phyloP scores from a whole-genome alignment of 331 rosid species.

The Quercus tomentella region DNA sequence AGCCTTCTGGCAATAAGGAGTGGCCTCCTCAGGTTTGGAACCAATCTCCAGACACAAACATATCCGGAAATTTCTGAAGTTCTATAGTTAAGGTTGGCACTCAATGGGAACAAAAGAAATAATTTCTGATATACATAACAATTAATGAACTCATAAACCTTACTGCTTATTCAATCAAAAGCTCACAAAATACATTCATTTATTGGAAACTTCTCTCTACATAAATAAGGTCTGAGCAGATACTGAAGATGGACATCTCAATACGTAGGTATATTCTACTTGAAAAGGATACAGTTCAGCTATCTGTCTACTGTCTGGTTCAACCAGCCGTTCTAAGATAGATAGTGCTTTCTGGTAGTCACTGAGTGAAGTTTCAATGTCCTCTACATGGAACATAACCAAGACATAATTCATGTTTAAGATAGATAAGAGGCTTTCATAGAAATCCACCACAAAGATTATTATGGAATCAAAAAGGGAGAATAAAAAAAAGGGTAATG shows the following conservation, averaged over 20 bases:
- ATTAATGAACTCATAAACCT: background rate
- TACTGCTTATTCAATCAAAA: background rate
- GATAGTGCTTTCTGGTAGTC: slow-evolving; percentile 89
- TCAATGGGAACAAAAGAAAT: background rate
- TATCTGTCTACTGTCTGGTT: slow-evolving; percentile 74
- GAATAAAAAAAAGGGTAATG: background rate
- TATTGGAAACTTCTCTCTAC: background rate
- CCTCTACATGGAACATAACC: slow-evolving; percentile 60
- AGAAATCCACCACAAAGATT: background rate
- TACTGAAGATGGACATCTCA: slow-evolving; percentile 11
- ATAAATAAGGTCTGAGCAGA: background rate
- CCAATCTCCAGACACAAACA: slow-evolving; percentile 88
- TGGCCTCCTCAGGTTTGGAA: slow-evolving; percentile 80
- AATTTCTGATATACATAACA: background rate
- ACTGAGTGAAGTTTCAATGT: slow-evolving; percentile 80
- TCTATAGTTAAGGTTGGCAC: slow-evolving; percentile 43
- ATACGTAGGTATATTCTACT: background rate
- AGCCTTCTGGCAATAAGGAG: slow-evolving; percentile 71
- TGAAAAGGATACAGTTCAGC: slow-evolving; percentile 91
- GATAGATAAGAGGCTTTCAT: background rate
- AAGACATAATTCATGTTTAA: slow-evolving; percentile 14
- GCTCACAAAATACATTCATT: background rate
- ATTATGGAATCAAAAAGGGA: background rate
- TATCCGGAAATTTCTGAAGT: slow-evolving; percentile 74
- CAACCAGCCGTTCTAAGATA: slow-evolving; percentile 77